Conservation (phyloP, 2,329 filamentous ascomycete genomes). For the Thermothelomyces thermophilus region DNA sequence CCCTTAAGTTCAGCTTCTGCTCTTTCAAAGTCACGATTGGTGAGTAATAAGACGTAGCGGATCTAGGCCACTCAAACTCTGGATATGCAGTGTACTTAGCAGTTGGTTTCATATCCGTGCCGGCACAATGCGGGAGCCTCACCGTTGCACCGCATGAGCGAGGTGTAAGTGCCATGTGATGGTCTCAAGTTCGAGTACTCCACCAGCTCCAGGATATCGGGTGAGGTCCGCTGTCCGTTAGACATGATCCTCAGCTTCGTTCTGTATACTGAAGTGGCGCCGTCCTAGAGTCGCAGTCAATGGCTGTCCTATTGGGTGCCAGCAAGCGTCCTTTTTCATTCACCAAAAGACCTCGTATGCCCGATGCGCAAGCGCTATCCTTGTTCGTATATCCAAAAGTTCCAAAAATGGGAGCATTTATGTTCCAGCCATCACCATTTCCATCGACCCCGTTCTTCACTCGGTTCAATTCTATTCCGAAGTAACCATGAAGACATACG, state of each 20-base stretch:
- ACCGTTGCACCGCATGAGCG: constrained; percentile 2
- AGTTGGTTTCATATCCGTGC: neutral
- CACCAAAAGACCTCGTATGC: too few species aligned
- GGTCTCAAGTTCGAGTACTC: neutral
- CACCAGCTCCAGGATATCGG: neutral
- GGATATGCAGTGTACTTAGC: neutral
- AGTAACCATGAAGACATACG: too few species aligned
- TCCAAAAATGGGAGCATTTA: too few species aligned
- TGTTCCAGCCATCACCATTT: neutral
- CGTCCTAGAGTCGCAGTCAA: neutral
- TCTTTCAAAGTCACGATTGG: neutral
- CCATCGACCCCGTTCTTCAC: neutral
- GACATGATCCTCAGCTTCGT: neutral
- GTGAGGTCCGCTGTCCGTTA: neutral
- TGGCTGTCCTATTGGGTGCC: too few species aligned
- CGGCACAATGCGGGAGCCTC: neutral
- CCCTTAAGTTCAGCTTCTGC: neutral
- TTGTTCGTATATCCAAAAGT: too few species aligned
- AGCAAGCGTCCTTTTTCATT: too few species aligned
- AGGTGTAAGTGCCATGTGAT: neutral
- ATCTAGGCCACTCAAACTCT: neutral
- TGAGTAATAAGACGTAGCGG: neutral
- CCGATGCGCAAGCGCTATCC: too few species aligned
- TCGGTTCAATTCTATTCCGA: too few species aligned
- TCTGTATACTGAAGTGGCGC: neutral